Conservation (phyloP, 306 rosid genomes). For the Vicia faba region DNA sequence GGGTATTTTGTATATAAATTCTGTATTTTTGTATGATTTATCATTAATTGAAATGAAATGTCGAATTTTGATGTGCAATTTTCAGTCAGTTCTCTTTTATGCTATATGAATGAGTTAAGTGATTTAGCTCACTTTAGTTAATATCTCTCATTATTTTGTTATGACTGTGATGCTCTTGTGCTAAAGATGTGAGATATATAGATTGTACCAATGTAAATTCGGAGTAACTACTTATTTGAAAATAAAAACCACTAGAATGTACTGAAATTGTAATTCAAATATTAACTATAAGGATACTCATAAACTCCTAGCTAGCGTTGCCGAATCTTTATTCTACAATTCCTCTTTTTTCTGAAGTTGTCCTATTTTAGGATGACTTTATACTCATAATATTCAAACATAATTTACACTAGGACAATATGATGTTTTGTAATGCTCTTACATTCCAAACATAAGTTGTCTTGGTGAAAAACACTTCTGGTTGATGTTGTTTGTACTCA, state of each 20-base stretch:
- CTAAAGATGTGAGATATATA: constrained; percentile 13
- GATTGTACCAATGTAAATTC: constrained; percentile 11
- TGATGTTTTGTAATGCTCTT: neutral
- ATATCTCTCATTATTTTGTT: neutral
- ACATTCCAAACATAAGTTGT: neutral
- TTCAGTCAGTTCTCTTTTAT: neutral
- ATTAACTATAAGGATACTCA: constrained; percentile 14
- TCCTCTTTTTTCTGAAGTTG: constrained; percentile 16
- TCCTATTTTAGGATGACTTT: constrained; percentile 8
- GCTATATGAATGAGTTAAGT: constrained; percentile 16
- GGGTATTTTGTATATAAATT: constrained; percentile 21
- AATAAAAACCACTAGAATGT: neutral
- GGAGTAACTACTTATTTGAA: constrained; percentile 23
- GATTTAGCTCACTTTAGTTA: constrained; percentile 6
- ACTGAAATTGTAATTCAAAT: constrained; percentile 26
- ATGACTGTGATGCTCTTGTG: neutral
- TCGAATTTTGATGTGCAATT: constrained; percentile 1
- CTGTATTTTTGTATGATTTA: constrained; percentile 26
- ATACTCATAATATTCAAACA: neutral
- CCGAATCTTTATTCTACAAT: constrained; percentile 25
- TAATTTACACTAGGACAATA: neutral
- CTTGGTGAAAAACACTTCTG: neutral
- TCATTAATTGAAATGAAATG: constrained; percentile 16
- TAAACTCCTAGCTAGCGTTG: constrained; percentile 25
- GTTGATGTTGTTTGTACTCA: neutral